Base-by-base conservation (phyloP, 148 eudicot species). In the Rheum nobile region DNA sequence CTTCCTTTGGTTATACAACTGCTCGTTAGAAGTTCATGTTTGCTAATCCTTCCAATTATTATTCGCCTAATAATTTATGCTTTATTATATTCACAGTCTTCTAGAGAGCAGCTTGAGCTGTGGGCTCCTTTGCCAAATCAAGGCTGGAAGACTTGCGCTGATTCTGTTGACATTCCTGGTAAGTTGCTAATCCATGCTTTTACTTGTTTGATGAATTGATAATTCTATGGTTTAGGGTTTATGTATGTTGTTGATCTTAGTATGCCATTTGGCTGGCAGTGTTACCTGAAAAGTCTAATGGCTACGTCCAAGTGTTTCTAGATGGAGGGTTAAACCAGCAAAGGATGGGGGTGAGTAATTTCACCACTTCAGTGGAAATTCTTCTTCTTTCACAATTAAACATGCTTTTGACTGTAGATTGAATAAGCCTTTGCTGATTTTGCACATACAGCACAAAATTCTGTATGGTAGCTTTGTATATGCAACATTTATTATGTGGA, bases 91-190 rank as follows among this genome's bases (percentile, higher is more conserved):
- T 42, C 78, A 28, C 84, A 91, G 97, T 82, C 92, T 70, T 78
- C 75, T 16, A 79, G 78, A 73, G 85, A 82, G 72, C 83, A 82
- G 32, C 79, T 86, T 61, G 86, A 88, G 43, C 77, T 86, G 4
- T 91, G 97, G 97, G 83, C 90, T 72, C 93, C 97, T 50, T 81
- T 94, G 90, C 82, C 88, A 16, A 54, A 81, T 74, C 98, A 94
- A 88, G 90, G 88, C 74, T 89, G 90, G 91, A 85, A 83, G 82
- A 84, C 87, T 4, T 89, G 96, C 77, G 69, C 70, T 17, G 76
- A 79, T 70, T 57, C 83, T 12, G 70, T 57, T 35, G 75, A 21
- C 31, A 28, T 76, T 57, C 77, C 82, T 63, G 57, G 97, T 89
- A 81, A 86, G 88, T 83, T 71, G 65, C 24, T 32, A 28, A 35